A percentile compares a stretch with the other conserved stretches of the same genome.
These are phyloP conservation scores for Fusarium odoratissimum DNA, from an alignment of 2,329 filamentous ascomycete species.

Conservation along the genomic window DNA sequence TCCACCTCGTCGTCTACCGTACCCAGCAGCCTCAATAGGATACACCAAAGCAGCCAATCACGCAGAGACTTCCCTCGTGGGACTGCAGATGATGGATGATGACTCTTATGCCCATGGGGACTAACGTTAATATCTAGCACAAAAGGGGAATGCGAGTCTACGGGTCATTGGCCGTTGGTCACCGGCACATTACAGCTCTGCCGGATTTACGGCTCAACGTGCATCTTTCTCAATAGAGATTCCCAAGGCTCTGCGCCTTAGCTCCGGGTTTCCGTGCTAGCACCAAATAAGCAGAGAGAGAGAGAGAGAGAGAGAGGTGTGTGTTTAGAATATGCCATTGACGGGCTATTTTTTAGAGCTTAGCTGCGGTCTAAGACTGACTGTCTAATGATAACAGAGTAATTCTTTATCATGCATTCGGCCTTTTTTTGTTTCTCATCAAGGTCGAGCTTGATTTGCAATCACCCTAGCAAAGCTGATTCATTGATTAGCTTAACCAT, in stretches of 20 bases:
- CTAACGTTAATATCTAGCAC: conserved; percentile 10
- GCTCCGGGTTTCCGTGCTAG: conserved; percentile 21
- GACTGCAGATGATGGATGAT: conserved; percentile 37
- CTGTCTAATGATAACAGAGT: background rate
- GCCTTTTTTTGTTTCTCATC: conserved; percentile 9
- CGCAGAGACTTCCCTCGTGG: background rate
- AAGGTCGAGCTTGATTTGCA: conserved; percentile 24
- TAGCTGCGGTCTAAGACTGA: background rate
- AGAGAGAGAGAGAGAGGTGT: conserved; percentile 10
- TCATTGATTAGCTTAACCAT: conserved; percentile 13
- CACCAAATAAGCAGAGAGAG: conserved; percentile 1
- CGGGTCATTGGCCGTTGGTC: conserved; percentile 16
- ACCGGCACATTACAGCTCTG: conserved; percentile 19
- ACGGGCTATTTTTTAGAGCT: conserved; percentile 1
- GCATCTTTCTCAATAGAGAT: background rate
- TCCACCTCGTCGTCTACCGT: conserved; percentile 15
- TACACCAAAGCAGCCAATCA: conserved; percentile 12
- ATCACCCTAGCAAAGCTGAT: conserved; percentile 11
- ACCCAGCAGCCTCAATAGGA: conserved; percentile 18
- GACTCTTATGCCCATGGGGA: conserved; percentile 36
- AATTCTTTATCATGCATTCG: background rate
- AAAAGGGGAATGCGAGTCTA: background rate
- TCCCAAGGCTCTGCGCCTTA: conserved; percentile 17
- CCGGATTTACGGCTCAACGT: conserved; percentile 44
- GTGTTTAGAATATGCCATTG: conserved; percentile 5